Conservation (phyloP, 768 basidiomycete genomes). For the Mycena galopus region DNA sequence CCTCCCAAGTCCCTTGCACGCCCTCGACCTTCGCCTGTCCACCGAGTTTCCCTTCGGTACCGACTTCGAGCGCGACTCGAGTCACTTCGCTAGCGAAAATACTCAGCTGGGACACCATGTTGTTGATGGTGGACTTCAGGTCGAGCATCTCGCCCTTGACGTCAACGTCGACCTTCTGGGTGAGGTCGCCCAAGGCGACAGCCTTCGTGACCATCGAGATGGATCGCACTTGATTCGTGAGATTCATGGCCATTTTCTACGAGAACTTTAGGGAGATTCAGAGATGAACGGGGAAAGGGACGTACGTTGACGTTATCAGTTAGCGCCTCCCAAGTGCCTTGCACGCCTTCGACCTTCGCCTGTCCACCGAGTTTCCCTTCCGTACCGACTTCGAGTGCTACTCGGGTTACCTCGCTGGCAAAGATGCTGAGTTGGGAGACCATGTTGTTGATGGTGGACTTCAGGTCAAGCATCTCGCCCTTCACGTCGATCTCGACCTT, state of each 20-base stretch:
- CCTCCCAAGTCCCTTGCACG: constrained; percentile 80
- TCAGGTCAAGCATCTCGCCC: constrained; percentile 89
- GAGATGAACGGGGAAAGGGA: background rate
- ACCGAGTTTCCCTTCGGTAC: constrained; percentile 59
- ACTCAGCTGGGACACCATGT: constrained; percentile 76
- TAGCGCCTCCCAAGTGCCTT: constrained; percentile 76
- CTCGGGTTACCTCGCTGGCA: constrained; percentile 75
- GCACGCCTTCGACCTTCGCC: constrained; percentile 77
- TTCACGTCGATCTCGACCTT: constrained; percentile 94
- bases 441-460: constrained; percentile 86
- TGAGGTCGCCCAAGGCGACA: constrained; percentile 91
- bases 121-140: constrained; percentile 83
- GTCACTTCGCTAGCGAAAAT: constrained; percentile 72
- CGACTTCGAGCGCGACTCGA: constrained; percentile 81
- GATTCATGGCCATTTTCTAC: constrained; percentile 84
- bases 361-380: constrained; percentile 72
- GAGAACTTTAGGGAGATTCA: constrained; percentile 46
- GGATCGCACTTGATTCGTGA: constrained; percentile 83
- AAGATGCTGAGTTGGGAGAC: constrained; percentile 69
- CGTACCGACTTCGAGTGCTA: constrained; percentile 75
- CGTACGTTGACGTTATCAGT: constrained; percentile 69
- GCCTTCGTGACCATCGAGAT: constrained; percentile 91
- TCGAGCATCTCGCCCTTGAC: constrained; percentile 92
- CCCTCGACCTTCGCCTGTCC: constrained; percentile 80
- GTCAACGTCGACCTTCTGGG: constrained; percentile 92